These are phyloP conservation scores for Brassica incana DNA, from an alignment of 345 rosid species.

Conservation along the genomic window DNA sequence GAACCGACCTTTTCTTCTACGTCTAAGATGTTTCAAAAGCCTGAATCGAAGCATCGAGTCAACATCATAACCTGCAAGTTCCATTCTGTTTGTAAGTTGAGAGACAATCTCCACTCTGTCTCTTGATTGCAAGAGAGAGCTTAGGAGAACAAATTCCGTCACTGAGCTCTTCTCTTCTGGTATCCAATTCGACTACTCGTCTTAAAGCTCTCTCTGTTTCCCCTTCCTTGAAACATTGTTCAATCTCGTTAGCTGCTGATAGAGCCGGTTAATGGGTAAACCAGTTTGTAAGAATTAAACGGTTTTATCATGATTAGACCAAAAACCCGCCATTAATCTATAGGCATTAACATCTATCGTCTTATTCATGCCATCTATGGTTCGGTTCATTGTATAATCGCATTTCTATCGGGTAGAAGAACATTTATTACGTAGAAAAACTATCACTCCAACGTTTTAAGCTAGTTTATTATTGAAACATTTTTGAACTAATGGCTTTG, in stretches of 20 bases:
- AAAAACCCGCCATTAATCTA: too few species aligned
- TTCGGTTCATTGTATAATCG: not conserved
- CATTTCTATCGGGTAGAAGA: not conserved
- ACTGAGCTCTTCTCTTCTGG: constrained; percentile 47
- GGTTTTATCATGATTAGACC: too few species aligned
- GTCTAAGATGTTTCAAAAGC: constrained; percentile 35
- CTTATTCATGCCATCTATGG: too few species aligned
- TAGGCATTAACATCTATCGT: too few species aligned
- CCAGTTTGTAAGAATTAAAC: too few species aligned
- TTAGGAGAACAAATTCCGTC: constrained; percentile 55
- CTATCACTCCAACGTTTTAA: too few species aligned
- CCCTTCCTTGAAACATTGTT: constrained; percentile 58
- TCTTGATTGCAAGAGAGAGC: constrained; percentile 49
- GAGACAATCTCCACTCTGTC: constrained; percentile 43
- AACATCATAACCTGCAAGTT: constrained; percentile 60
- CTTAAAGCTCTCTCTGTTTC: constrained; percentile 61
- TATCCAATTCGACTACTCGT: constrained; percentile 52
- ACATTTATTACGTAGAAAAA: not conserved
- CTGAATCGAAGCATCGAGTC: constrained; percentile 42
- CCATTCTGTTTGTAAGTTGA: constrained; percentile 57
- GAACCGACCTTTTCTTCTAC: constrained; percentile 20
- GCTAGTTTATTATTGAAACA: not conserved
- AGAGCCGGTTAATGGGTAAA: too few species aligned
- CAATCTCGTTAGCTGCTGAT: constrained; percentile 39
- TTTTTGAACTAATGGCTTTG: not conserved